Evolutionary conservation across 78 protist genomes (phyloP).

Genomic region (Polysphondylium violaceum): DNA sequence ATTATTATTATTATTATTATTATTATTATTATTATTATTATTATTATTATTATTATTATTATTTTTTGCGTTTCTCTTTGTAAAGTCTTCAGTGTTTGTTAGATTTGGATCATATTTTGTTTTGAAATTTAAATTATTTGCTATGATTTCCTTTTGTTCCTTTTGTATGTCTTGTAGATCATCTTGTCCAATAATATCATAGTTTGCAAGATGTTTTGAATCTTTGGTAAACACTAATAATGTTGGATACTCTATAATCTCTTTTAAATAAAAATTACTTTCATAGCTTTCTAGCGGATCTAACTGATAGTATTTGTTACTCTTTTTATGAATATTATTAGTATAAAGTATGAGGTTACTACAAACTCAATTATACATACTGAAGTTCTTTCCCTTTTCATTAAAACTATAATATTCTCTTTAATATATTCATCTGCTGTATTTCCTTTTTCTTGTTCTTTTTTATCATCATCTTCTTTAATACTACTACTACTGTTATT

Average conservation of each 20-base stretch:
- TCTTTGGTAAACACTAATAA: neutral
- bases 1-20: constrained; percentile 12
- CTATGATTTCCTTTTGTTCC: constrained; percentile 16
- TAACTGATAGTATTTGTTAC: constrained; percentile 14
- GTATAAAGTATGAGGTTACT: neutral
- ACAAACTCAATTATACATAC: neutral
- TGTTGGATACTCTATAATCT: constrained; percentile 24
- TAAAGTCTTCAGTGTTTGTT: constrained; percentile 7
- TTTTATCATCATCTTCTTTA: too few relatives aligned
- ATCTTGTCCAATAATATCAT: neutral
- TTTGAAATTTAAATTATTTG: neutral
- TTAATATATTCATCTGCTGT: neutral
- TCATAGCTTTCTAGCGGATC: neutral
- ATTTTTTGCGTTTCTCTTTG: neutral
- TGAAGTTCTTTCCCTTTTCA: constrained; percentile 37
- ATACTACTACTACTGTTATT: too few relatives aligned
- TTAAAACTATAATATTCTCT: constrained; percentile 8
- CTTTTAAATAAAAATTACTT: constrained; percentile 12
- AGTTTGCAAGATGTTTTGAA: neutral
- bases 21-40: constrained; percentile 15
- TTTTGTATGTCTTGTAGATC: constrained; percentile 3
- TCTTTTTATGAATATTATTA: neutral
- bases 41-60: neutral
- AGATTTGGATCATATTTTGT: constrained; percentile 29
- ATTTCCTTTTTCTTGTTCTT: neutral